phyloP scores from a whole-genome alignment of 257 asterid genomes.

The Solanum paucissectum region DNA sequence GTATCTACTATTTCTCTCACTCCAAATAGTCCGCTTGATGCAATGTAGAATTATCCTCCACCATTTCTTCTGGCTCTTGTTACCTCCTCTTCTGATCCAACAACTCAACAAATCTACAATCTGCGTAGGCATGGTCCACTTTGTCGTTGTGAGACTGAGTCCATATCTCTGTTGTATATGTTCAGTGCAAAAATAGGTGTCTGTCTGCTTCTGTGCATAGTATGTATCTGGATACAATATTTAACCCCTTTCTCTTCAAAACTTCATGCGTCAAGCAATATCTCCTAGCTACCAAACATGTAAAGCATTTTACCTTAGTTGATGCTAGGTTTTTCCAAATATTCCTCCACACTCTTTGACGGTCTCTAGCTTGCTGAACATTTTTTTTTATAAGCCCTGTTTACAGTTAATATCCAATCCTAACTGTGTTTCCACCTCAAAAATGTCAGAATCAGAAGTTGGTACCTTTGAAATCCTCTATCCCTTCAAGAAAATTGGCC shows the following conservation, averaged over 20 bases:
- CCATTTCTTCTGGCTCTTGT: background rate
- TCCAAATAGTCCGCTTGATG: background rate
- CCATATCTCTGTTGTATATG: background rate
- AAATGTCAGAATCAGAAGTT: background rate
- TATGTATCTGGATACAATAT: background rate
- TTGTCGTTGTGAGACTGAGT: background rate
- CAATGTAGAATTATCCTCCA: background rate
- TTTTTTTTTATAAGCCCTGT: background rate
- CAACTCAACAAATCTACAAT: background rate
- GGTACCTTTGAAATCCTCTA: background rate
- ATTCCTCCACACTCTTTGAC: background rate
- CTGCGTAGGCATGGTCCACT: background rate
- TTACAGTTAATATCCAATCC: background rate
- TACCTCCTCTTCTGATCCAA: background rate
- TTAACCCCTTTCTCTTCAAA: background rate
- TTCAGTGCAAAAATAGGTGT: background rate
- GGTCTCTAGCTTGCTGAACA: background rate
- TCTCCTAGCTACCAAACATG: background rate
- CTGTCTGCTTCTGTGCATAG: background rate
- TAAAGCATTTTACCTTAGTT: background rate
- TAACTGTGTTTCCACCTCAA: background rate
- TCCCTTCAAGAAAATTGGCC: background rate
- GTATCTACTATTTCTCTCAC: background rate
- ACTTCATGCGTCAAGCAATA: background rate
- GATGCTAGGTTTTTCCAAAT: background rate